Percentiles rank a stretch among this genome's conserved stretches.
These are phyloP conservation scores for Smallanthus sonchifolius DNA, from an alignment of 129 eudicot species.

Conservation along the genomic window DNA sequence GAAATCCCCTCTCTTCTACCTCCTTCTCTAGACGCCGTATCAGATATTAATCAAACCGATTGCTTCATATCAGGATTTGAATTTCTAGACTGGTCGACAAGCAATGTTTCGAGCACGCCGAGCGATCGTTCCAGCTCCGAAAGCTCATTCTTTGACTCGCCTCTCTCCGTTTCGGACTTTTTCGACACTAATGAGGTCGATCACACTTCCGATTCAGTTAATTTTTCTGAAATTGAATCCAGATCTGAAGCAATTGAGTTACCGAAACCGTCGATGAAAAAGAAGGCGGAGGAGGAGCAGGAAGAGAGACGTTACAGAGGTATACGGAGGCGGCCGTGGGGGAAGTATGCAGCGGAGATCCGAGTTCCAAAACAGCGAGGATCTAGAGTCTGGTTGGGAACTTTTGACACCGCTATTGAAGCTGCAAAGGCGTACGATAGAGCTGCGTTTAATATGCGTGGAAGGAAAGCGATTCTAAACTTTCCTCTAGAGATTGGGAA, in stretches of 20 bases:
- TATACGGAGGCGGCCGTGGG: constrained; percentile 71
- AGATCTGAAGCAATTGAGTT: not conserved
- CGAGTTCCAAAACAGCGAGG: constrained; percentile 62
- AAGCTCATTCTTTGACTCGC: not conserved
- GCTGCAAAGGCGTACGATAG: constrained; percentile 71
- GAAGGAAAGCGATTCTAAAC: constrained; percentile 62
- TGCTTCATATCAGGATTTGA: constrained; percentile 4
- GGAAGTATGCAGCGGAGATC: constrained; percentile 79
- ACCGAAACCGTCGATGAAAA: constrained; percentile 29
- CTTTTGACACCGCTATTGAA: constrained; percentile 57
- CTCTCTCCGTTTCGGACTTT: not conserved
- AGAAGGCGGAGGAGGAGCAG: not conserved
- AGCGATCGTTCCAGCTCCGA: constrained; percentile 22
- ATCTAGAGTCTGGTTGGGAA: constrained; percentile 69
- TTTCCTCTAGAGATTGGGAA: constrained; percentile 60
- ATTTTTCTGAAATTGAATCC: constrained; percentile 1
- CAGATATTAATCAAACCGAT: not conserved
- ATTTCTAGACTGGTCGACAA: not conserved
- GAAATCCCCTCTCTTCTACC: not conserved
- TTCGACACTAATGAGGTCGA: too few relatives aligned
- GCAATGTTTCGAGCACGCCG: constrained; percentile 13
- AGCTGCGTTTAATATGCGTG: constrained; percentile 66
- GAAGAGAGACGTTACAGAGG: constrained; percentile 50
- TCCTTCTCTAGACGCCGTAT: constrained; percentile 11
- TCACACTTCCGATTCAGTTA: not conserved